Evolutionary conservation across 2,329 filamentous ascomycete genomes (phyloP), one percentile per base, ranked within the genome.

Genomic region (Colletotrichum nymphaeae): DNA sequence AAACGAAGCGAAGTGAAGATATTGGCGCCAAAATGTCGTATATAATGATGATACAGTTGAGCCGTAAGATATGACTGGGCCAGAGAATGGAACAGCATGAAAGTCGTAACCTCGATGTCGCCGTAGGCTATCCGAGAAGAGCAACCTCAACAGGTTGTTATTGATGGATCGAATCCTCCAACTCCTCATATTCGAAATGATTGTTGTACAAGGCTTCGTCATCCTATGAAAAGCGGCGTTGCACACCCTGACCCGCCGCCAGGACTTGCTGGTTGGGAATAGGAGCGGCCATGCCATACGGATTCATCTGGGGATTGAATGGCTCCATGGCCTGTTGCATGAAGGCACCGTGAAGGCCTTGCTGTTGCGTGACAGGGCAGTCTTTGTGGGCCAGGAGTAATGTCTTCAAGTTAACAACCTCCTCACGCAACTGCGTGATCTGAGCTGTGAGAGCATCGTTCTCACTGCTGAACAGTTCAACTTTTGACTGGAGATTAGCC

Each of bases 391-490:
- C 95, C 26, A 98, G 88, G 3, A 99, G 87, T 0, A 98, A 87
- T 0, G 95, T 98, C 86, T 98, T 98, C 55, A 99, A 88, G 75
- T 96, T 97, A 60, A 98, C 94, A 73, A 98, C 94, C 80, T 99
- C 97, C 80, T 98, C 96, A 32, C 95, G 90, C 6, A 98, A 86
- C 77, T 94, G 91, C 1, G 93, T 93, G 72, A 98, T 95, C 75
- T 97, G 96, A 3, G 92, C 88, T 22, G 93, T 94, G 42, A 99
- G 88, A 1, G 91, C 91, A 79, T 99, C 97, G 76, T 98, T 98
- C 83, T 99, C 97, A 1, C 89, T 93, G 75, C 93, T 95, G 80
- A 95, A 98, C 76, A 97, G 88, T 82, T 99, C 97, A 19, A 98
- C 96, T 83, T 98, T 98, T 69, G 91, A 91, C 82, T 99, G 97